Base-by-base conservation (phyloP, 1,284 basidiomycete species). In the Rhodotorula mucilaginosa region DNA sequence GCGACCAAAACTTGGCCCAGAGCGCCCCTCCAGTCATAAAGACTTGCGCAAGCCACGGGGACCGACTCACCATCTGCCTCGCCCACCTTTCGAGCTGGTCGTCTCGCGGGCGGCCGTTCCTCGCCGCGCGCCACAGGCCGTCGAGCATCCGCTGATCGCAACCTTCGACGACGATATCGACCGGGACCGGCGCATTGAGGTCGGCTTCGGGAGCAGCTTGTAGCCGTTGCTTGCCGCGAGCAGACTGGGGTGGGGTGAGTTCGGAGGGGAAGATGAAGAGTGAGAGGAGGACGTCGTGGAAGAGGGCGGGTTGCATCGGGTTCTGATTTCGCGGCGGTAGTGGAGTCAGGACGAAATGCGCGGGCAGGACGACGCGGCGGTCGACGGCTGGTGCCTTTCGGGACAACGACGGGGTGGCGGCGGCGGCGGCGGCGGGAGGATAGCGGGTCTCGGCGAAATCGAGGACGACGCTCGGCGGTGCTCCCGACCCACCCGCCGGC, bases 191-290 rank as follows among this genome's bases (percentile, higher is more conserved):
- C 15, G 64, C 64, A 7, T 39, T 31, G 10, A 13, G 34, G 31
- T 64, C 63, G 13, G 21, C 46, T 8, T 21, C 66, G 16, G 26
- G 47, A 21, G 47, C 68, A 3, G 49, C 10, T 31, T 15, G 26
- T 7, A 58, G 54, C 48, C 67, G 61, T 26, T 51, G 48, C 15
- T 63, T 48, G 34, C 63, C 54, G 23, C 56, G 56, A 18, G n/a
- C 26, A n/a, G 56, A 34, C 5, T 56, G 52, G 18, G 66, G 60
- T 19, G 66, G 61, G 29, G 66, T 47, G 21, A 31, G n/a, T 49
- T n/a, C 62, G 21, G 61, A 51, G 21, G 71, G 68, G 51, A 71
- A 68, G 58, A 75, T 61, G 67, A 75, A 75, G 69, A 71, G 69
- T 0, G 71, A 73, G 49, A 75, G 67, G 26, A 73, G 62, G 63